Evolutionary conservation across 345 rosid species (phyloP).

Genomic region (Heritiera littoralis): DNA sequence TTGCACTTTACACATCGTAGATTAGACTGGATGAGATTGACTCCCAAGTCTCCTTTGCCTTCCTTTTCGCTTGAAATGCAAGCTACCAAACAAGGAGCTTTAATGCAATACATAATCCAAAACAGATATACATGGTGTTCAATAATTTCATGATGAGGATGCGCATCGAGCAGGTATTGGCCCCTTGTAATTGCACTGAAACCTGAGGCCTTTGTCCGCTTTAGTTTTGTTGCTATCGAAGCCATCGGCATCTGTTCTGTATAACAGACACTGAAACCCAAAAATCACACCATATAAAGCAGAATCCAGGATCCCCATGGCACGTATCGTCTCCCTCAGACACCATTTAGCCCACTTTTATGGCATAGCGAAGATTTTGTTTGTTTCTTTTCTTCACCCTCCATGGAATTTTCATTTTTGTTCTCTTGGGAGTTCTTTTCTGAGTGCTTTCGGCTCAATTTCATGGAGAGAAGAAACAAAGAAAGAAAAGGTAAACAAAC

Average conservation of each 20-base stretch:
- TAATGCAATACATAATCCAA: neutral
- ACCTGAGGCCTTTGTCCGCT: constrained; percentile 41
- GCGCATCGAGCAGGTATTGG: constrained; percentile 20
- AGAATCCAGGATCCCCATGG: constrained; percentile 17
- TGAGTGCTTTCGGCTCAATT: too few relatives aligned
- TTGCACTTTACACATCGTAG: neutral
- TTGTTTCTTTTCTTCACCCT: constrained; percentile 35
- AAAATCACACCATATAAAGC: constrained; percentile 9
- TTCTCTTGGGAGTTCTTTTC: constrained; percentile 12
- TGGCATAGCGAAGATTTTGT: constrained; percentile 31
- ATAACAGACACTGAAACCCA: constrained; percentile 15
- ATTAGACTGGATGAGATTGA: neutral
- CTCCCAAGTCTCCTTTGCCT: neutral
- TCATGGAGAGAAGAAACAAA: too few relatives aligned
- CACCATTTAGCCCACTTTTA: constrained; percentile 19
- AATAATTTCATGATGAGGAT: constrained; percentile 29
- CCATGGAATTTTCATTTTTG: constrained; percentile 51
- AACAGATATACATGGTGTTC: constrained; percentile 5
- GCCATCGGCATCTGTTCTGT: constrained; percentile 17
- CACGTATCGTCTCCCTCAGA: constrained; percentile 7
- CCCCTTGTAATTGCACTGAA: constrained; percentile 37
- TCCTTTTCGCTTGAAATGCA: constrained; percentile 8
- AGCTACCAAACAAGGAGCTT: constrained; percentile 11
- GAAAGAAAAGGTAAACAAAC: too few relatives aligned
- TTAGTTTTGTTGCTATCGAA: constrained; percentile 37